Conservation (phyloP, 768 basidiomycete genomes). For the Tephrocybe rancida region DNA sequence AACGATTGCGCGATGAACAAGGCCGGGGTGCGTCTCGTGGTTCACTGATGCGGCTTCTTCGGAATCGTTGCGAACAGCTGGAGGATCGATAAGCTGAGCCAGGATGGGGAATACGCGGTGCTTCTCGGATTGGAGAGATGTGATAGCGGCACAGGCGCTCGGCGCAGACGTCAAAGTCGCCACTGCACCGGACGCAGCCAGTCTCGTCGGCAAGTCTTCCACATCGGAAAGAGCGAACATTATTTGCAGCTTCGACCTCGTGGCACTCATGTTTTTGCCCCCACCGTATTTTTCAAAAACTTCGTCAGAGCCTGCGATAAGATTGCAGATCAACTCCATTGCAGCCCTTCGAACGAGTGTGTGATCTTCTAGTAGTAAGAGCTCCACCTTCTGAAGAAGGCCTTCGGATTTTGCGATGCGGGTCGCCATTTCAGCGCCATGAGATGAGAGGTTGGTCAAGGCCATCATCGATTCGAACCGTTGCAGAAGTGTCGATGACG, state of each 20-base stretch:
- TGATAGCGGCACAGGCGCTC: conserved; percentile 60
- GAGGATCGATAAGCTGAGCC: conserved; percentile 67
- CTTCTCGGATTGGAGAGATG: conserved; percentile 65
- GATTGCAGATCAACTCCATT: conserved; percentile 90
- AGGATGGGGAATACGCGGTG: conserved; percentile 68
- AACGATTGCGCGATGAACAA: conserved; percentile 80
- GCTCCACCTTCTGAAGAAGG: conserved; percentile 66
- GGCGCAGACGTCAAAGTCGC: conserved; percentile 74
- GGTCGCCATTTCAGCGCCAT: conserved; percentile 63
- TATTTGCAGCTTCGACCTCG: conserved; percentile 74
- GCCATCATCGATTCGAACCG: conserved; percentile 96
- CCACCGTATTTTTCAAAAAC: conserved; percentile 77
- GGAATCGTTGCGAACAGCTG: conserved; percentile 33
- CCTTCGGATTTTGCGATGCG: conserved; percentile 67
- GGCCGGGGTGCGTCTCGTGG: conserved; percentile 50
- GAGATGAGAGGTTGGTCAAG: conserved; percentile 90
- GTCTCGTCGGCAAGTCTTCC: conserved; percentile 80
- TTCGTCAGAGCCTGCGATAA: conserved; percentile 74
- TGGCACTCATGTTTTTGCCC: conserved; percentile 27
- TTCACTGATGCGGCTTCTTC: conserved; percentile 36
- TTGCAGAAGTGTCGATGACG: conserved; percentile 73
- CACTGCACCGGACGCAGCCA: conserved; percentile 91
- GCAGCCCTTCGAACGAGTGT: conserved; percentile 82
- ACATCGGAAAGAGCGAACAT: conserved; percentile 85
- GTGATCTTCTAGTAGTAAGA: conserved; percentile 83